phyloP scores from a whole-genome alignment of 2,329 filamentous ascomycete species.

The Alternaria sp. region DNA sequence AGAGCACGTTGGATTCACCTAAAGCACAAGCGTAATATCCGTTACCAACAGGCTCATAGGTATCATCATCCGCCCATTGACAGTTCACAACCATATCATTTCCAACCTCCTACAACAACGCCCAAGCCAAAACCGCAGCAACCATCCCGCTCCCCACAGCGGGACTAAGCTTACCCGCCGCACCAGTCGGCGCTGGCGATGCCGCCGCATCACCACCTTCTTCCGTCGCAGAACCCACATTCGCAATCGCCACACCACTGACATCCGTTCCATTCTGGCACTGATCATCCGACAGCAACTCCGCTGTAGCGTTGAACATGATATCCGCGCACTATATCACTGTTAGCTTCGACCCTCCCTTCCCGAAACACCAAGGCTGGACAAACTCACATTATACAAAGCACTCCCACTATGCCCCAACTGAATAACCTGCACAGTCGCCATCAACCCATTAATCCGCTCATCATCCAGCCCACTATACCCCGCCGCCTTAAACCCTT shows the following conservation, averaged over 20 bases:
- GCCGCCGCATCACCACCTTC: not conserved
- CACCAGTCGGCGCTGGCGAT: constrained; percentile 10
- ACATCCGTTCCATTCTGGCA: constrained; percentile 52
- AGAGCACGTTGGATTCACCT: not conserved
- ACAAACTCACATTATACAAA: constrained; percentile 51
- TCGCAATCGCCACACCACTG: constrained; percentile 39
- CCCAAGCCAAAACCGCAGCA: constrained; percentile 29
- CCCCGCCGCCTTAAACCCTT: constrained; percentile 31
- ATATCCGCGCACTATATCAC: constrained; percentile 52
- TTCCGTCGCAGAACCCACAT: constrained; percentile 11
- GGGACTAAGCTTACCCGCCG: constrained; percentile 22
- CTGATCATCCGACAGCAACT: constrained; percentile 43
- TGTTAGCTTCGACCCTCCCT: constrained; percentile 8
- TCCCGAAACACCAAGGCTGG: no score
- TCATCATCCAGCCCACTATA: constrained; percentile 26
- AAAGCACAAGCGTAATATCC: not conserved
- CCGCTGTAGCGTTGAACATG: constrained; percentile 49
- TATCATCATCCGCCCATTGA: not conserved
- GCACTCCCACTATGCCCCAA: constrained; percentile 49
- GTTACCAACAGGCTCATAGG: not conserved
- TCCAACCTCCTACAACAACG: not conserved
- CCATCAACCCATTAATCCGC: constrained; percentile 49
- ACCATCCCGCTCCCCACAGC: constrained; percentile 24
- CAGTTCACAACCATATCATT: no score
- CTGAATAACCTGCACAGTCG: constrained; percentile 55